Conservation (phyloP, 768 basidiomycete genomes). For the Pisolithus sp. region DNA sequence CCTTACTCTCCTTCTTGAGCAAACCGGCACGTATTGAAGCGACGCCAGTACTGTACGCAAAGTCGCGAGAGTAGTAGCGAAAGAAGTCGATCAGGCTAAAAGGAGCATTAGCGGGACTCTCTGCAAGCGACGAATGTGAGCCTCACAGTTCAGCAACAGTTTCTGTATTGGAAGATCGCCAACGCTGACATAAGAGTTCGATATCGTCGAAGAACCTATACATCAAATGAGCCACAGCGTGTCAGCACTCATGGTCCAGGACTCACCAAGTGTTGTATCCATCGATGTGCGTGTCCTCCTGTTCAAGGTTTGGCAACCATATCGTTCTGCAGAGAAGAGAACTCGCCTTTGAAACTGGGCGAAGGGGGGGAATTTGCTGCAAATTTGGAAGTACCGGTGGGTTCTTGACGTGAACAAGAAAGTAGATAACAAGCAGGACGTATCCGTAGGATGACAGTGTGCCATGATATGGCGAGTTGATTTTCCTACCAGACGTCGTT, state of each 20-base stretch:
- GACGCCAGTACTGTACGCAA: slow-evolving; percentile 85
- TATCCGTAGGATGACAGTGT: slow-evolving; percentile 97
- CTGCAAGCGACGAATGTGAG: not conserved
- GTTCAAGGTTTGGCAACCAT: slow-evolving; percentile 10
- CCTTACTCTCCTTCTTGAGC: slow-evolving; percentile 86
- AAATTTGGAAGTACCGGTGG: slow-evolving; percentile 95
- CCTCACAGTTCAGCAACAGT: slow-evolving; percentile 87
- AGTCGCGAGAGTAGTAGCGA: slow-evolving; percentile 92
- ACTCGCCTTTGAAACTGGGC: slow-evolving; percentile 72
- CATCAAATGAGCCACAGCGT: slow-evolving; percentile 5
- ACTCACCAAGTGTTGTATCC: slow-evolving; percentile 77
- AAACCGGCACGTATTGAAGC: slow-evolving; percentile 86
- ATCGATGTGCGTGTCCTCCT: slow-evolving; percentile 78
- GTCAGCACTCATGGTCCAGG: slow-evolving; percentile 1
- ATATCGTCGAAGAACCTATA: slow-evolving; percentile 95
- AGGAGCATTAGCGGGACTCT: slow-evolving; percentile 4
- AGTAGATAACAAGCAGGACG: slow-evolving; percentile 96
- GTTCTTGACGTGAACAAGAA: slow-evolving; percentile 95
- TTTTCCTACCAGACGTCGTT: slow-evolving; percentile 55
- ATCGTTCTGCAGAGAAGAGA: not conserved
- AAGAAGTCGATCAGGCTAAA: slow-evolving; percentile 93
- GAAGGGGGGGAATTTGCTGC: slow-evolving; percentile 88
- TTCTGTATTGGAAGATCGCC: slow-evolving; percentile 91
- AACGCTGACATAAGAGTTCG: slow-evolving; percentile 83
- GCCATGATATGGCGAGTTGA: slow-evolving; percentile 97